Base-by-base conservation (phyloP, 805 yeast genomes). In the Priceomyces haplophilus region DNA sequence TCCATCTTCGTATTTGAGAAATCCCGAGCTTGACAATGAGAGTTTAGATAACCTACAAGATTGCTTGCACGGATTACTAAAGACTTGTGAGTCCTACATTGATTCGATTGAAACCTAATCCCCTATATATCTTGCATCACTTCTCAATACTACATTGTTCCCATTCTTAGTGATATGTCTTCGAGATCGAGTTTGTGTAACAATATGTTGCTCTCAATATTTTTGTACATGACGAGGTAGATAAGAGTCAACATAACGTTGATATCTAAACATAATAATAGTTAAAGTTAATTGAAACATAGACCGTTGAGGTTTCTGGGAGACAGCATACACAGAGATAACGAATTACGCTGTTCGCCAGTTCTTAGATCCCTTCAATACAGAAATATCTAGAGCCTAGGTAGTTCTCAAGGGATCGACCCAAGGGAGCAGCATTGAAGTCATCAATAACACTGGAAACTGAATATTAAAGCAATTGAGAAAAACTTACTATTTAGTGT, bases 1-100 rank as follows among this genome's bases (percentile, higher is more conserved):
- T 27, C 70, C 72, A 4, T 63, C 64, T 38, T 49, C 43, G 30
- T 65, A 64, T 41, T 49, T 63, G 21, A 50, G 54, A 20, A 50
- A 54, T 37, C 34, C 46, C 6, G 34, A 37, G 7, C 33, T 32
- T n/a, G 41, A 38, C 15, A 34, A 37, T 23, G 50, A 42, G 7
- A 46, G 47, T 6, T 31, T 55, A 19, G 46, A 43, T 15, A 46
- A 50, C 8, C 47, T 64, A 12, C 42, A 50, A 33, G 44, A 43
- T 15, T 64, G 69, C 44, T 53, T 64, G 19, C 52, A 56, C 15
- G 64, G 60, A 6, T 62, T 64, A 64, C 39, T 36, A 24, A 23
- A 7, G n/a, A 25, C 30, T 11, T 36, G 39, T 34, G 16, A 19
- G 15, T 34, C 37, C 11, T 34, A 19, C 6, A 36, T 25, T 36